phyloP scores from a whole-genome alignment of 1,284 basidiomycete genomes.

The Ceratobasidium sp. region DNA sequence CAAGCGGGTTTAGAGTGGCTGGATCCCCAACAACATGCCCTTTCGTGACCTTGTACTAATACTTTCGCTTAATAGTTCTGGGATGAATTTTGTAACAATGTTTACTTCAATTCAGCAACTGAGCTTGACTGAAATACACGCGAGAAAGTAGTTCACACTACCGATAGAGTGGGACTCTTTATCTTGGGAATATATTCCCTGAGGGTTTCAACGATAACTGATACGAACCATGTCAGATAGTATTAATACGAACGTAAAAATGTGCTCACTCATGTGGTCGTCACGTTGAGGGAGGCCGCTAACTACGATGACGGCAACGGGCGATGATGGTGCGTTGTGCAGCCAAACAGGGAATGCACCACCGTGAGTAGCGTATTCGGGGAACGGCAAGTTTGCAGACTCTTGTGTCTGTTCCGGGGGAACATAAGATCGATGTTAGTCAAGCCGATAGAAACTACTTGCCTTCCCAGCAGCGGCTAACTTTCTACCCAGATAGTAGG shows the following conservation, averaged over 20 bases:
- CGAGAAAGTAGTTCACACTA: too few relatives aligned
- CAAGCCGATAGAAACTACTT: background rate
- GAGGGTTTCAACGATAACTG: constrained; percentile 49
- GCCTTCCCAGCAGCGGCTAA: constrained; percentile 43
- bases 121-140: background rate
- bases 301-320: constrained; percentile 56
- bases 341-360: constrained; percentile 57
- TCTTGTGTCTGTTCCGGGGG: constrained; percentile 30
- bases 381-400: constrained; percentile 35
- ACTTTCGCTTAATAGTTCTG: constrained; percentile 8
- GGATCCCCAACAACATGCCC: constrained; percentile 7
- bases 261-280: constrained; percentile 54
- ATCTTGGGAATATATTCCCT: too few relatives aligned
- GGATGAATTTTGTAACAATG: constrained; percentile 27
- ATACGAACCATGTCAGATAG: background rate
- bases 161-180: too few relatives aligned
- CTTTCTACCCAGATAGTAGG: constrained; percentile 54
- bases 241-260: background rate
- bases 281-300: constrained; percentile 56
- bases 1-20: constrained; percentile 9
- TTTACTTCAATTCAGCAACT: constrained; percentile 33
- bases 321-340: constrained; percentile 50
- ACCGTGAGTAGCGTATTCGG: constrained; percentile 52
- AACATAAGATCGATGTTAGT: background rate
- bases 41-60: constrained; percentile 27